Conservation (phyloP, 345 rosid species). For the Populus simonii region DNA sequence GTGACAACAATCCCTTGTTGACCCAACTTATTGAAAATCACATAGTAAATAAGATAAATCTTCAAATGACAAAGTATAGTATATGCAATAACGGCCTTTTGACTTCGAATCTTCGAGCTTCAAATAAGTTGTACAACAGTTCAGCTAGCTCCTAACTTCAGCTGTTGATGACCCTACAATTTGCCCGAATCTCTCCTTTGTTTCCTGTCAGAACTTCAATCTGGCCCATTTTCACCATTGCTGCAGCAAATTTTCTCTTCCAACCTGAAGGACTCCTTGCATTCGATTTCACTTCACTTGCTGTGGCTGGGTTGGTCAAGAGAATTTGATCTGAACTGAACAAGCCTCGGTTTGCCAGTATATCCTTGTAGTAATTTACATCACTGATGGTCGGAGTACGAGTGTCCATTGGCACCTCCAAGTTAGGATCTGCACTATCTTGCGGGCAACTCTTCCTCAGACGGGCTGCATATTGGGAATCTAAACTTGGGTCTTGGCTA, state of each 20-base stretch:
- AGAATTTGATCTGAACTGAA: slow-evolving; percentile 29
- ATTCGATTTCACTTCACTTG: slow-evolving; percentile 16
- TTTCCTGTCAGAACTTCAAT: slow-evolving; percentile 13
- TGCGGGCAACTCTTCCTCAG: slow-evolving; percentile 25
- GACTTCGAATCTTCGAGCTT: background rate
- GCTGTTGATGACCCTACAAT: slow-evolving; percentile 20
- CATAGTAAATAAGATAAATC: background rate
- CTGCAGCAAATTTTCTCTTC: slow-evolving; percentile 22
- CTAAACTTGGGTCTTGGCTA: slow-evolving; percentile 21
- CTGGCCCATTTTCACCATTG: slow-evolving; percentile 31
- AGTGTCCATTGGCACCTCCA: slow-evolving; percentile 26
- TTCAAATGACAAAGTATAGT: background rate
- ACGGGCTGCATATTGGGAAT: slow-evolving; percentile 10
- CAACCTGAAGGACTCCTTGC: slow-evolving; percentile 9
- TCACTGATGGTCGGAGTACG: slow-evolving; percentile 10
- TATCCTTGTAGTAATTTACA: slow-evolving; percentile 11
- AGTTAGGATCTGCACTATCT: slow-evolving; percentile 3
- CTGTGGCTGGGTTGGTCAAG: slow-evolving; percentile 12
- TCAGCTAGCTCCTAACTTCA: background rate
- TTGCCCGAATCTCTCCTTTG: slow-evolving; percentile 20
- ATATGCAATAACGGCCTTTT: background rate
- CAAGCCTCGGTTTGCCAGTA: slow-evolving; percentile 21
- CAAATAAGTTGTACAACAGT: background rate
- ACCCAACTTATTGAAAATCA: too few relatives aligned
- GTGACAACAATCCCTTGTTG: too few relatives aligned